A percentile compares a stretch with the other conserved stretches of the same genome.
Conservation (phyloP, 163 green algal genomes). For the Chloromonas sp. region DNA sequence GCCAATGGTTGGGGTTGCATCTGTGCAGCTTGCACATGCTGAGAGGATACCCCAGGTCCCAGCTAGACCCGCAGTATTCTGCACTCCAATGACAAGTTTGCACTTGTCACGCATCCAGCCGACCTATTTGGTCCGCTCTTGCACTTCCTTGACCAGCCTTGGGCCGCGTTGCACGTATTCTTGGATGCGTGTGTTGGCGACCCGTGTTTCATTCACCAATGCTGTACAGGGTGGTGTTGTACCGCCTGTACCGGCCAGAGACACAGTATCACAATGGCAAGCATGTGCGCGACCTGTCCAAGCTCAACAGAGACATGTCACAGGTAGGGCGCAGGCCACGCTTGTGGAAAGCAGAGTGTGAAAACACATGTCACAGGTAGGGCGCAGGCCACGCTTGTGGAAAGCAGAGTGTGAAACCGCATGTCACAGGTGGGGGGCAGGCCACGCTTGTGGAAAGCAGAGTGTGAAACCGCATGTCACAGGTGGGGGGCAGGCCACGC, state of each 20-base stretch:
- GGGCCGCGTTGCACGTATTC: no score
- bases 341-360: not conserved
- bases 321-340: slow-evolving; percentile 42
- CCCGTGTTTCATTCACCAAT: no score
- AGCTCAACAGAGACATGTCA: slow-evolving; percentile 86
- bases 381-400: not conserved
- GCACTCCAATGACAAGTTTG: no score
- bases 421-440: not conserved
- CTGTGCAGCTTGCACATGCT: no score
- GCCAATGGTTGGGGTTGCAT: no score
- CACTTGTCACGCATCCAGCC: no score
- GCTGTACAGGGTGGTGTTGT: slow-evolving; percentile 21
- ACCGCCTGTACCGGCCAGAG: slow-evolving; percentile 63
- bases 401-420: not conserved
- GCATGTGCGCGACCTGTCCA: slow-evolving; percentile 90
- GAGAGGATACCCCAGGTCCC: no score
- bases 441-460: not conserved
- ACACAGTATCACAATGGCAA: slow-evolving; percentile 76
- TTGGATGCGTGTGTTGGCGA: no score
- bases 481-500: not conserved
- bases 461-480: not conserved
- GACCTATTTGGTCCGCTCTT: no score
- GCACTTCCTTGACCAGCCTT: no score
- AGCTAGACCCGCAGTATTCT: no score
- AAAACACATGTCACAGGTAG: not conserved